Percentiles rank a stretch among this genome's conserved stretches.
Conservation (phyloP, 345 rosid genomes). For the Gynandropsis gynandra region DNA sequence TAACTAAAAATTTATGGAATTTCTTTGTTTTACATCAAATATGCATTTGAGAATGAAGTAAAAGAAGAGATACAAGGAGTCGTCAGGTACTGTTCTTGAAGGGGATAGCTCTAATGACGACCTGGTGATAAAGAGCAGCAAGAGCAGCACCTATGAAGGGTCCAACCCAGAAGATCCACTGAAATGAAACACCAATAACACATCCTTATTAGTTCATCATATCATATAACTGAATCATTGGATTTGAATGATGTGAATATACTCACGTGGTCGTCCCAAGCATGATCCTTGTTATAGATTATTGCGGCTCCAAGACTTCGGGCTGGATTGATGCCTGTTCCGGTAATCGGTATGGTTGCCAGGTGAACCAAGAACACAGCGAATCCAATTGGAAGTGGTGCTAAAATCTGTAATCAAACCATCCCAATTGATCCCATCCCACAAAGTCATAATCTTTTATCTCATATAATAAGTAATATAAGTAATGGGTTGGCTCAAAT, state of each 20-base stretch:
- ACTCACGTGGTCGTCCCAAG: constrained; percentile 66
- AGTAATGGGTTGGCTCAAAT: no score
- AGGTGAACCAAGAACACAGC: constrained; percentile 69
- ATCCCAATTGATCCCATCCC: no score
- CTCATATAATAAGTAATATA: no score
- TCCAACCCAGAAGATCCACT: constrained; percentile 85
- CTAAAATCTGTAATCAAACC: constrained; percentile 46
- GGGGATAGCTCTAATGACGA: constrained; percentile 72
- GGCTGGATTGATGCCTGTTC: constrained; percentile 72
- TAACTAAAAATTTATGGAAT: no score
- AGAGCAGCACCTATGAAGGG: constrained; percentile 69
- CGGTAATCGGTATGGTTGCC: constrained; percentile 61
- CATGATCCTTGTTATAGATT: constrained; percentile 42
- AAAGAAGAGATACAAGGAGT: constrained; percentile 10
- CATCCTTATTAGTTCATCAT: not conserved
- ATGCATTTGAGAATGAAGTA: no score
- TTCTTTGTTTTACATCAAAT: no score
- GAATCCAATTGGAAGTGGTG: constrained; percentile 59
- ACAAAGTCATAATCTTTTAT: no score
- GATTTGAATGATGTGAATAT: constrained; percentile 1
- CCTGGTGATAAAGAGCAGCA: constrained; percentile 61
- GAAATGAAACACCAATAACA: not conserved
- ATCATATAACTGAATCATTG: not conserved
- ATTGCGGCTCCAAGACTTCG: constrained; percentile 68
- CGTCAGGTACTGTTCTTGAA: constrained; percentile 37